A percentile compares a stretch with the other conserved stretches of the same genome.
Evolutionary conservation across 208 protist genomes (phyloP).

Genomic region (Trypanosoma scelopori): DNA sequence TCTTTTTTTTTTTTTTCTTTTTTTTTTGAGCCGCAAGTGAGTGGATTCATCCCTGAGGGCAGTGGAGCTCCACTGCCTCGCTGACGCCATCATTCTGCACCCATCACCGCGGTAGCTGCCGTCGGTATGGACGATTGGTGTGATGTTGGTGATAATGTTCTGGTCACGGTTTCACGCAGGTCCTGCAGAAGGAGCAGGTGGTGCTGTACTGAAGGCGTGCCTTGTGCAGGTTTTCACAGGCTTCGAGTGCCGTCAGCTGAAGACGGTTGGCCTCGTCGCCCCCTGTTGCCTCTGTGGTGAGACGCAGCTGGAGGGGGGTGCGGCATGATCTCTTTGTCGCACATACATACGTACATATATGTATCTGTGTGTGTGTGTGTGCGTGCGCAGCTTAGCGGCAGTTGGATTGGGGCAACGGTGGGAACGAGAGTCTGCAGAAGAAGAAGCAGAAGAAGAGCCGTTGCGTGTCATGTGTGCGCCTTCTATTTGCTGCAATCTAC

Average conservation of each 20-base stretch:
- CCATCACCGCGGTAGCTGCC: background rate
- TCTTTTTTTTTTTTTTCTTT: conserved; percentile 45
- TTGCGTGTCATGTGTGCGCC: no score
- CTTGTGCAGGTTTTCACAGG: conserved; percentile 11
- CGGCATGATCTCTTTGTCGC: no score
- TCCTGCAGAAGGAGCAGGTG: conserved; percentile 1
- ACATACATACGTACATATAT: no score
- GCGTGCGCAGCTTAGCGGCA: no score
- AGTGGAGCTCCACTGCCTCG: conserved; percentile 50
- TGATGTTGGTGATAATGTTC: background rate
- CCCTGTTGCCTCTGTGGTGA: background rate
- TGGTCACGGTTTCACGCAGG: background rate
- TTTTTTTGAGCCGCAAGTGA: conserved; percentile 48
- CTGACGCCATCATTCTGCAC: conserved; percentile 43
- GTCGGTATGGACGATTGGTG: no score
- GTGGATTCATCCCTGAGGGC: conserved; percentile 34
- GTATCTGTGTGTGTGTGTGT: no score
- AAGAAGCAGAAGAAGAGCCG: no score
- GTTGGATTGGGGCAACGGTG: no score
- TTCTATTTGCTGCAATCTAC: no score
- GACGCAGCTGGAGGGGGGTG: background rate
- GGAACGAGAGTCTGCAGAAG: no score
- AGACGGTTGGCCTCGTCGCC: background rate
- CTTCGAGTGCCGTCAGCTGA: conserved; percentile 15
- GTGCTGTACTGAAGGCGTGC: conserved; percentile 2